These are phyloP conservation scores for Trichophyton mentagrophytes DNA, from an alignment of 2,329 filamentous ascomycete genomes.

Conservation along the genomic window DNA sequence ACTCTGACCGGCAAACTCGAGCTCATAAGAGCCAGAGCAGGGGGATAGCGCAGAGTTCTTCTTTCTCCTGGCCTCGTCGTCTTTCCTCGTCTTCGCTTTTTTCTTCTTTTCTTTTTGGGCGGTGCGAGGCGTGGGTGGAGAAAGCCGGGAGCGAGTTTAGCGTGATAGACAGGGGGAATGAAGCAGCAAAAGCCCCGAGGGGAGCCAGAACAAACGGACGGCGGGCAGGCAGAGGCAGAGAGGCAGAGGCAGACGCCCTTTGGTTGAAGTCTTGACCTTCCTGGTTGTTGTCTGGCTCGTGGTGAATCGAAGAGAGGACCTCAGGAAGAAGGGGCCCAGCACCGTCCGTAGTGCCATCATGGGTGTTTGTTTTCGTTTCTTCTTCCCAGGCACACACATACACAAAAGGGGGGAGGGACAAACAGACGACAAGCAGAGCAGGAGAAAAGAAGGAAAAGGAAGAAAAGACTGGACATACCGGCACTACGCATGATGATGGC, in stretches of 20 bases:
- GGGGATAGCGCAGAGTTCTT: no score
- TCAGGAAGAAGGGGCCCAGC: no score
- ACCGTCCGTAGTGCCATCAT: no score
- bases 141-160: constrained; percentile 7
- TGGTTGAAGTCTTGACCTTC: not conserved
- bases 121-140: constrained; percentile 7
- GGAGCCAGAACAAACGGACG: not conserved
- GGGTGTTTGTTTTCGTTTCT: not conserved
- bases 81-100: no score
- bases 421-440: not conserved
- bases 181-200: not conserved
- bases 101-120: not conserved
- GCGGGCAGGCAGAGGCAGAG: not conserved
- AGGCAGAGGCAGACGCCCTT: not conserved
- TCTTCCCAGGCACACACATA: not conserved
- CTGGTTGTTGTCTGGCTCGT: not conserved
- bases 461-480: constrained; percentile 42
- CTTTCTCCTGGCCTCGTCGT: no score
- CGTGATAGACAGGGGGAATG: constrained; percentile 4
- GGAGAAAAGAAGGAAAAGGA: not conserved
- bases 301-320: not conserved
- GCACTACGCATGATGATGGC: constrained; percentile 54
- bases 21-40: not conserved
- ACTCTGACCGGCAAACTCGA: not conserved
- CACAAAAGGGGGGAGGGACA: no score